Base-by-base conservation (phyloP, 768 basidiomycete species). In the Agrocybe praecox region DNA sequence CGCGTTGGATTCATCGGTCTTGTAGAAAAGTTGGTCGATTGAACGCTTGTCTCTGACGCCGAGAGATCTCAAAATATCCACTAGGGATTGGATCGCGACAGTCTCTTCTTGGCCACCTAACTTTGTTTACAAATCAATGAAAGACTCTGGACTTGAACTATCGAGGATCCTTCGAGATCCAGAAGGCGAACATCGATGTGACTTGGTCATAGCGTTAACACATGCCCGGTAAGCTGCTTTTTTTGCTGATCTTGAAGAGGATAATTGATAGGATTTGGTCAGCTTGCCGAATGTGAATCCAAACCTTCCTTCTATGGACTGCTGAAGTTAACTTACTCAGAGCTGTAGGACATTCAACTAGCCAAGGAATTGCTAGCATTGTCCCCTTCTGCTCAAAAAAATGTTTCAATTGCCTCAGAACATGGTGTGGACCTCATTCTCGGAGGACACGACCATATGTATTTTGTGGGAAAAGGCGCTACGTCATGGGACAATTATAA, bases 371-470 rank as follows among this genome's bases (percentile, higher is more conserved):
- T 92, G 2, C 65, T 79, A 21, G 88, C 87, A 0, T 71, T 78
- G 19, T 86, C 88, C 4, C 84, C 89, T 1, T 72, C 77, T 12
- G 77, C 74, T 17, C 87, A 87, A 65, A 50, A 73, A 29, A 56
- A 57, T 2, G 64, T 63, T 5, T 62, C 81, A 1, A 77, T 89
- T 42, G 73, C 73, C 18, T 68, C 72, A 43, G 67, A 76, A 46
- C 93, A 96, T 60, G 94, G 94, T 6, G 88, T 88, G 2, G 94
- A 96, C 65, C 72, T 95, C 22, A 70, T 96, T 40, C 80, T 96
- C 2, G 94, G 94, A 4, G 94, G 94, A 2, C 94, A 96, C 64
- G 94, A 96, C 66, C 94, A 96, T 60, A 74, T 89, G 2, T 93
- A 92, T 72, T 93, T 83, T 66, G 80, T 83, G 42, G 84, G 87